These are phyloP conservation scores for Amanita phalloides DNA, from an alignment of 768 basidiomycete genomes.

Conservation along the genomic window DNA sequence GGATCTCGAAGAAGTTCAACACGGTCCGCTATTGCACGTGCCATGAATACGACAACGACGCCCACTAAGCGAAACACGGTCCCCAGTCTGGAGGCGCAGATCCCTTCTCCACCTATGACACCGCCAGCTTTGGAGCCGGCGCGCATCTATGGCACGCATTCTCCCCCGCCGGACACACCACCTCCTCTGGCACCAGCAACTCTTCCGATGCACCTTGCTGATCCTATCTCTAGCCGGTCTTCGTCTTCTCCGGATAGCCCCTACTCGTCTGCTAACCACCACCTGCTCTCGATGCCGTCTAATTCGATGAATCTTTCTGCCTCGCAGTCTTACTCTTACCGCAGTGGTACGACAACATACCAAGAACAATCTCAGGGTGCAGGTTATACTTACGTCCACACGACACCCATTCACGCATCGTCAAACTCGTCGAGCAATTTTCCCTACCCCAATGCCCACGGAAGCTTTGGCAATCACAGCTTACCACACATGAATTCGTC, in stretches of 20 bases:
- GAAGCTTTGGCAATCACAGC: constrained; percentile 13
- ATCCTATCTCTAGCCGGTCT: constrained; percentile 27
- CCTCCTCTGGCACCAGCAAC: constrained; percentile 44
- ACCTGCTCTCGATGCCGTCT: constrained; percentile 15
- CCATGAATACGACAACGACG: constrained; percentile 14
- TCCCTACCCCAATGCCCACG: constrained; percentile 22
- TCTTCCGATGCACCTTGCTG: constrained; percentile 25
- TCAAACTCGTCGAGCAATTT: constrained; percentile 14
- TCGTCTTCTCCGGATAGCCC: constrained; percentile 33
- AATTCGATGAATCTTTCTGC: constrained; percentile 10
- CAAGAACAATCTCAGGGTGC: constrained; percentile 30
- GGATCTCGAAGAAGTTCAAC: constrained; percentile 64
- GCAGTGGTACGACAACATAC: constrained; percentile 31
- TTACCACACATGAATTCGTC: constrained; percentile 16
- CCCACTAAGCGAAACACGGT: constrained; percentile 21
- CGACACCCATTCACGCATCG: constrained; percentile 20
- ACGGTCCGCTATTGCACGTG: constrained; percentile 44
- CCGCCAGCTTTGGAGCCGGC: constrained; percentile 39
- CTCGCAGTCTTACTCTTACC: constrained; percentile 23
- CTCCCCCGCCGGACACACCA: constrained; percentile 43
- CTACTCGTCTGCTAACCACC: constrained; percentile 26
- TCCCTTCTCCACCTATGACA: constrained; percentile 20
- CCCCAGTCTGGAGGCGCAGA: constrained; percentile 16
- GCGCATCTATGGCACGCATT: constrained; percentile 22
- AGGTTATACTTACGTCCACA: constrained; percentile 27